phyloP scores from a whole-genome alignment of 192 early-diverging fungal genomes.

The Backusella circina region DNA sequence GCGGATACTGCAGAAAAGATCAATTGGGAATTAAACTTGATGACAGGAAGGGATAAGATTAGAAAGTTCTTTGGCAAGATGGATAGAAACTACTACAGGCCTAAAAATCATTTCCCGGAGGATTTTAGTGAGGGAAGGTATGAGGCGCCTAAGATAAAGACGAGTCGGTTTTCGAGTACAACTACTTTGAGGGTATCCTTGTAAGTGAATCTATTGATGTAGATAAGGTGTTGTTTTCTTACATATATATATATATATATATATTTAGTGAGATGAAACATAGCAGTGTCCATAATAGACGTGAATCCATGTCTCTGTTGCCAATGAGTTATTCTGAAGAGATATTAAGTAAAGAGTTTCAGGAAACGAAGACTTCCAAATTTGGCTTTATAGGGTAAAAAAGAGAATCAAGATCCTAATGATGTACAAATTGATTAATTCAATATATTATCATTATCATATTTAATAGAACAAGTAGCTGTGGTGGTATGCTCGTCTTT shows the following conservation, averaged over 20 bases:
- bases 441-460: background rate
- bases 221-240: background rate
- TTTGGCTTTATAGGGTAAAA: background rate
- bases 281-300: background rate
- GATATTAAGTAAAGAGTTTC: background rate
- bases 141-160: background rate
- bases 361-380: background rate
- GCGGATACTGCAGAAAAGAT: background rate
- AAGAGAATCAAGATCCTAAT: background rate
- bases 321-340: background rate
- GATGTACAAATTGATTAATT: background rate
- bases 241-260: background rate
- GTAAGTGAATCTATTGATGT: background rate
- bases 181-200: background rate
- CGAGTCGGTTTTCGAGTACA: background rate
- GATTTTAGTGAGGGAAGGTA: background rate
- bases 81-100: background rate
- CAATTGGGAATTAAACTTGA: background rate
- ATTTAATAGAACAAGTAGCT: background rate
- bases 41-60: background rate
- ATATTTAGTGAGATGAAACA: background rate
- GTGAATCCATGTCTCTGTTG: background rate
- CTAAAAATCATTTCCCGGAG: background rate
- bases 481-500: background rate
- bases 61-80: background rate